These are phyloP conservation scores for Physcomitrium patens DNA, from an alignment of 225 moss, liverwort and hornwort genomes.

Conservation along the genomic window DNA sequence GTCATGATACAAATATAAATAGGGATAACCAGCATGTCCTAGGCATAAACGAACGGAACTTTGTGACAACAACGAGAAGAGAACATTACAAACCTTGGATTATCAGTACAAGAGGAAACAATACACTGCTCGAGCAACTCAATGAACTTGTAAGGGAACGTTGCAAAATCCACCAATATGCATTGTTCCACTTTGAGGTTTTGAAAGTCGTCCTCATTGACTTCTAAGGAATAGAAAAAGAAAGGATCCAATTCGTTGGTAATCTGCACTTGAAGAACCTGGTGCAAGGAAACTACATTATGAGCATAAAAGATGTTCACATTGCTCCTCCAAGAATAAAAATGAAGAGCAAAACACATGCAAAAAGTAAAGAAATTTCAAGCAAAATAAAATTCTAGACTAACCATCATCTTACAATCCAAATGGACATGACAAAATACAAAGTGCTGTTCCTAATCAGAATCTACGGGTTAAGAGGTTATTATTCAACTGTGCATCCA, in stretches of 20 bases:
- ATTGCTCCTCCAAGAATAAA: neutral
- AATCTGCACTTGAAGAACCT: slow-evolving; percentile 97
- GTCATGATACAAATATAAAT: slow-evolving; percentile 4
- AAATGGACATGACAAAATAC: neutral
- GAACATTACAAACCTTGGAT: slow-evolving; percentile 60
- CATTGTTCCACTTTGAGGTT: slow-evolving; percentile 99
- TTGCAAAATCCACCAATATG: slow-evolving; percentile 95
- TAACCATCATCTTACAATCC: neutral
- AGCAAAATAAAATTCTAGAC: neutral
- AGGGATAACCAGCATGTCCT: slow-evolving; percentile 1
- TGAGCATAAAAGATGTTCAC: slow-evolving; percentile 17
- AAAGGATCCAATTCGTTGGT: slow-evolving; percentile 97
- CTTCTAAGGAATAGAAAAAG: slow-evolving; percentile 95
- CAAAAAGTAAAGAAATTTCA: neutral
- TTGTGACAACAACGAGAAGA: slow-evolving; percentile 2
- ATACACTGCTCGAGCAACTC: slow-evolving; percentile 98
- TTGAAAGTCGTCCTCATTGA: slow-evolving; percentile 97
- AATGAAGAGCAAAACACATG: neutral
- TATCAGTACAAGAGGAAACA: slow-evolving; percentile 74
- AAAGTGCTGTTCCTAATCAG: neutral
- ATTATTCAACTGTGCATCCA: neutral
- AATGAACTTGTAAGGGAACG: slow-evolving; percentile 98
- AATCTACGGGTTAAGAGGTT: slow-evolving; percentile 3
- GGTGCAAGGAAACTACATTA: slow-evolving; percentile 30
- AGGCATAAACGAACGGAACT: slow-evolving; percentile 8